Conservation (phyloP, 176 grass and related monocot species). For the barley (Hordeum vulgare) region DNA sequence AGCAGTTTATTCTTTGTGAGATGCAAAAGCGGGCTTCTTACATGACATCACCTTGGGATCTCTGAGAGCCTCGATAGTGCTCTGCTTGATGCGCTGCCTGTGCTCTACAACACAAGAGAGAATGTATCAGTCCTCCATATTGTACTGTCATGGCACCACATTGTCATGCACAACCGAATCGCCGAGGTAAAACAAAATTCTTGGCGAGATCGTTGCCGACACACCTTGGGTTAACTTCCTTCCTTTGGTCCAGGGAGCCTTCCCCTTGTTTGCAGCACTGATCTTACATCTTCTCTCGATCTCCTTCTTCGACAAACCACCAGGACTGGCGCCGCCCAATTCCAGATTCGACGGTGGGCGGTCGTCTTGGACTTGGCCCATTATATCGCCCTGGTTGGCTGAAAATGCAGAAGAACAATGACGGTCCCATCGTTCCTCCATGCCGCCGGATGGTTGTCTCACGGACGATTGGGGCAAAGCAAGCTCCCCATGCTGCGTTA, state of each 20-base stretch:
- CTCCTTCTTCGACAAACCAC: constrained; percentile 41
- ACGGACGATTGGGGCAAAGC: constrained; percentile 12
- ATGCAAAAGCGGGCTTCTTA: constrained; percentile 43
- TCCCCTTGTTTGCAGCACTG: constrained; percentile 70
- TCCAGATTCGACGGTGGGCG: neutral
- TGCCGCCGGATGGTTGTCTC: neutral
- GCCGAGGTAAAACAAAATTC: neutral
- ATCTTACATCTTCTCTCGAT: constrained; percentile 75
- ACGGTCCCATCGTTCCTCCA: neutral
- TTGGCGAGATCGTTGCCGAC: neutral
- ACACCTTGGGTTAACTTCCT: constrained; percentile 57
- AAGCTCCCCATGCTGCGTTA: neutral
- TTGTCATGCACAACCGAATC: constrained; percentile 1
- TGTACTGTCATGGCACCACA: neutral
- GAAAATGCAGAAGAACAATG: neutral
- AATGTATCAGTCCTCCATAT: neutral
- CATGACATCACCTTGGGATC: constrained; percentile 99
- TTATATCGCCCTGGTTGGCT: neutral
- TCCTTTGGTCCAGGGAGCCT: constrained; percentile 71
- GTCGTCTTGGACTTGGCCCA: neutral
- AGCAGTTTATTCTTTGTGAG: no score
- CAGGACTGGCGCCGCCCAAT: neutral
- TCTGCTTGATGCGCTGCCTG: constrained; percentile 55
- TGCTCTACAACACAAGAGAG: constrained; percentile 57
- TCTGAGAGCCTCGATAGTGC: constrained; percentile 58